These are phyloP conservation scores for Theobroma cacao DNA, from an alignment of 345 rosid genomes.

Conservation along the genomic window DNA sequence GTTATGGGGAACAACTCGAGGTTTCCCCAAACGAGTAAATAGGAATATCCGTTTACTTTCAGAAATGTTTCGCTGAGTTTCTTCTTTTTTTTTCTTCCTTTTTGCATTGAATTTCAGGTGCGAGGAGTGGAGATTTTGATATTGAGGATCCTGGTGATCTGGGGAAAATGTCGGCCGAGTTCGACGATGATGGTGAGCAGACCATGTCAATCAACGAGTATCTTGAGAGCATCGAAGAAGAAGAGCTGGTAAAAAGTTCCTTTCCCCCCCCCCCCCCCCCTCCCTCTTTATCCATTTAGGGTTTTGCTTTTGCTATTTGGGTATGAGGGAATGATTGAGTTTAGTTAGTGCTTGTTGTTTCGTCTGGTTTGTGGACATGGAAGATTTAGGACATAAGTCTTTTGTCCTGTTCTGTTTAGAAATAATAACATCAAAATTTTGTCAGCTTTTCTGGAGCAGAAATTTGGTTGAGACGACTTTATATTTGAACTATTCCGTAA, in stretches of 20 bases:
- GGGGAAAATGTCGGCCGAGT: slow-evolving; percentile 44
- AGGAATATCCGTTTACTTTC: not conserved
- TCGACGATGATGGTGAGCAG: slow-evolving; percentile 68
- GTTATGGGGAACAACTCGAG: not conserved
- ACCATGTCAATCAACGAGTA: slow-evolving; percentile 79
- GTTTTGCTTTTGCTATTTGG: not conserved
- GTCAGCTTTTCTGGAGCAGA: not conserved
- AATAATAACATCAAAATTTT: not conserved
- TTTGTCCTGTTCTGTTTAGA: not conserved
- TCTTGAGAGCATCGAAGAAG: slow-evolving; percentile 71
- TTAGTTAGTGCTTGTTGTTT: not conserved
- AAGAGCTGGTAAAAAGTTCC: slow-evolving; percentile 73
- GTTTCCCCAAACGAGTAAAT: not conserved
- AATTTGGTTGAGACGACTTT: not conserved
- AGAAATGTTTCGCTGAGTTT: not conserved
- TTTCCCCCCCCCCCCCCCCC: not conserved
- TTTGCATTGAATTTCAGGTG: not conserved
- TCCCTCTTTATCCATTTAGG: not conserved
- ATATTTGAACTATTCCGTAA: not conserved
- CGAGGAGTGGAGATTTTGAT: not conserved
- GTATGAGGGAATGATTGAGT: not conserved
- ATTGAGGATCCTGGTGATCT: not conserved
- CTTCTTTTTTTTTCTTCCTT: not conserved
- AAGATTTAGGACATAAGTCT: no score
- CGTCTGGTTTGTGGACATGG: not conserved